phyloP scores from a whole-genome alignment of 1,284 basidiomycete species.

The Phellopilus nigrolimitatus region DNA sequence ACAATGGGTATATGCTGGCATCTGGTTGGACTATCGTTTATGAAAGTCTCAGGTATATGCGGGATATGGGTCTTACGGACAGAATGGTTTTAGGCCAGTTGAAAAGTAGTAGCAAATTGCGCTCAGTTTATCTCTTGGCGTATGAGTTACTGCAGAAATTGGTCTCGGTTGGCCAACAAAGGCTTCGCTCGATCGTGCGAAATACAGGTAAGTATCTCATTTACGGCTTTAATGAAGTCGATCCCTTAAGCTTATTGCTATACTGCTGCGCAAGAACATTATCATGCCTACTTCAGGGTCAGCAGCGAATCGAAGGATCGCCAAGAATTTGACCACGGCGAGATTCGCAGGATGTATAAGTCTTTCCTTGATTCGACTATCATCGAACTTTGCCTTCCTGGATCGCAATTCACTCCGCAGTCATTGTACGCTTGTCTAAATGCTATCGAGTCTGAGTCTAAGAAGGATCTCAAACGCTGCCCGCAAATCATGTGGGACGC shows the following conservation, averaged over 20 bases:
- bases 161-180: slow-evolving; percentile 49
- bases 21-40: slow-evolving; percentile 68
- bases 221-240: background rate
- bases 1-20: slow-evolving; percentile 73
- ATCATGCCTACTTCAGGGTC: slow-evolving; percentile 16
- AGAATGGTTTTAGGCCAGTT: slow-evolving; percentile 47
- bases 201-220: slow-evolving; percentile 13
- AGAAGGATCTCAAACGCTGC: slow-evolving; percentile 64
- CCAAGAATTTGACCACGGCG: slow-evolving; percentile 53
- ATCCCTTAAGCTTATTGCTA: background rate
- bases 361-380: slow-evolving; percentile 78
- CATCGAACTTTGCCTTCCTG: slow-evolving; percentile 70
- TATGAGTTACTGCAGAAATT: slow-evolving; percentile 57
- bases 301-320: slow-evolving; percentile 27
- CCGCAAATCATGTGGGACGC: slow-evolving; percentile 73
- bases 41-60: slow-evolving; percentile 48
- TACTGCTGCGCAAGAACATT: slow-evolving; percentile 4
- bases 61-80: slow-evolving; percentile 48
- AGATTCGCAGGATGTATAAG: slow-evolving; percentile 53
- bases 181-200: slow-evolving; percentile 13
- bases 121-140: slow-evolving; percentile 56
- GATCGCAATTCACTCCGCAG: slow-evolving; percentile 55
- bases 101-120: slow-evolving; percentile 41
- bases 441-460: slow-evolving; percentile 65
- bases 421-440: slow-evolving; percentile 60